These are phyloP conservation scores for Plenodomus lindquistii DNA, from an alignment of 2,329 filamentous ascomycete species.

Conservation along the genomic window DNA sequence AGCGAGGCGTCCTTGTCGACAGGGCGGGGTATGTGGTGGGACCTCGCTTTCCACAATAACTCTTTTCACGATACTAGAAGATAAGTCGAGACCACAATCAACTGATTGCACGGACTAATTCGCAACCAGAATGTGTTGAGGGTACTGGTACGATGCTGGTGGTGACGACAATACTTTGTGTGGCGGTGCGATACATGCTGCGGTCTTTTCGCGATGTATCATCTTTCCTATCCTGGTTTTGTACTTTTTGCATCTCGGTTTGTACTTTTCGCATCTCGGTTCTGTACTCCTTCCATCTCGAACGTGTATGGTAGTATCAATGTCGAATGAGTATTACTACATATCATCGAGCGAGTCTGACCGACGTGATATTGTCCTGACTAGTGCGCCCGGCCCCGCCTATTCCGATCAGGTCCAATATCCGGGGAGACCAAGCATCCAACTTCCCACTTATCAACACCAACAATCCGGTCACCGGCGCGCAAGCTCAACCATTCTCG, in stretches of 20 bases:
- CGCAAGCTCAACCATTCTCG: not conserved
- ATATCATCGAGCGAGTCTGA: not conserved
- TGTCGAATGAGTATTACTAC: not conserved
- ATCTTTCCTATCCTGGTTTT: not conserved
- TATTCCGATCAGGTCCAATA: not conserved
- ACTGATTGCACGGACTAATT: not conserved
- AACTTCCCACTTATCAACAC: not conserved
- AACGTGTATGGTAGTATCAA: not conserved
- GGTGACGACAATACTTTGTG: too few relatives aligned
- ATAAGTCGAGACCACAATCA: not conserved
- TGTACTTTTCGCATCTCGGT: not conserved
- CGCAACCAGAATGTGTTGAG: not conserved
- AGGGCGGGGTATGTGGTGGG: constrained; percentile 18
- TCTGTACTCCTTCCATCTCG: not conserved
- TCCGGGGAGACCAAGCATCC: not conserved
- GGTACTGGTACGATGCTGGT: too few relatives aligned
- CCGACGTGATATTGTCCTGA: not conserved
- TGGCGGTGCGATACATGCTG: too few relatives aligned
- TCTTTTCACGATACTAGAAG: not conserved
- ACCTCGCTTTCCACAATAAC: constrained; percentile 8
- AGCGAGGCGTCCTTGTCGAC: constrained; percentile 17
- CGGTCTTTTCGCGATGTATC: too few relatives aligned
- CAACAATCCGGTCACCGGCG: too few relatives aligned
- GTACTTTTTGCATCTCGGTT: not conserved
- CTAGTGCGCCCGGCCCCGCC: not conserved